A percentile compares a stretch with the other conserved stretches of the same genome.
phyloP scores from a whole-genome alignment of 2,329 filamentous ascomycete genomes.

The Raffaelea albimanens region DNA sequence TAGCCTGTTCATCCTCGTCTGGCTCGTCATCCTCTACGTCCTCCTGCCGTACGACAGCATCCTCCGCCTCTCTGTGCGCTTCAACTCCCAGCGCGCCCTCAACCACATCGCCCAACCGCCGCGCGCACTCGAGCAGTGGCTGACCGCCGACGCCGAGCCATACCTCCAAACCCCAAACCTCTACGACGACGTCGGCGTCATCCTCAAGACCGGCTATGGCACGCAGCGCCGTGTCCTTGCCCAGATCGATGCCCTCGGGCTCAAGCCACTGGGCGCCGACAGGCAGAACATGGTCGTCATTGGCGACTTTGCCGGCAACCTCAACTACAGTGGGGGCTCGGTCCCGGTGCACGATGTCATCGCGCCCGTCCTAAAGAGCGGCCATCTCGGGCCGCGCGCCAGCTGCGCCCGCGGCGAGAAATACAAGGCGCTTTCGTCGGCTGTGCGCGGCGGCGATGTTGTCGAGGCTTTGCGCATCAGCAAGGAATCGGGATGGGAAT shows the following conservation, averaged over 20 bases:
- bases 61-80: conserved; percentile 17
- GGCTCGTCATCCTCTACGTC: conserved; percentile 12
- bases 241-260: conserved; percentile 35
- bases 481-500: conserved; percentile 34
- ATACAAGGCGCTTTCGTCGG: conserved; percentile 28
- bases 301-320: conserved; percentile 35
- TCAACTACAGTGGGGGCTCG: conserved; percentile 12
- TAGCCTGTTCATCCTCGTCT: background rate
- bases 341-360: conserved; percentile 32
- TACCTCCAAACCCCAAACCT: conserved; percentile 12
- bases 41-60: conserved; percentile 21
- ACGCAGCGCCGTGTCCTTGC: conserved; percentile 37
- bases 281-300: conserved; percentile 37
- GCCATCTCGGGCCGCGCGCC: conserved; percentile 22
- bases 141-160: conserved; percentile 4
- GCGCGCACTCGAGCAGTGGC: conserved; percentile 4
- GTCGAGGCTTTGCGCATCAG: conserved; percentile 27
- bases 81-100: conserved; percentile 14
- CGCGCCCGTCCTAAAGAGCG: conserved; percentile 17
- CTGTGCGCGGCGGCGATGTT: conserved; percentile 28
- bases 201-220: conserved; percentile 48
- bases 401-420: conserved; percentile 27
- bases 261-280: conserved; percentile 24
- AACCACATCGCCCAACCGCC: conserved; percentile 27
- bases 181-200: conserved; percentile 35